Evolutionary conservation across 352 stramenopile species (phyloP), one percentile per base, ranked within the genome.

Genomic region (Globisporangium solare): DNA sequence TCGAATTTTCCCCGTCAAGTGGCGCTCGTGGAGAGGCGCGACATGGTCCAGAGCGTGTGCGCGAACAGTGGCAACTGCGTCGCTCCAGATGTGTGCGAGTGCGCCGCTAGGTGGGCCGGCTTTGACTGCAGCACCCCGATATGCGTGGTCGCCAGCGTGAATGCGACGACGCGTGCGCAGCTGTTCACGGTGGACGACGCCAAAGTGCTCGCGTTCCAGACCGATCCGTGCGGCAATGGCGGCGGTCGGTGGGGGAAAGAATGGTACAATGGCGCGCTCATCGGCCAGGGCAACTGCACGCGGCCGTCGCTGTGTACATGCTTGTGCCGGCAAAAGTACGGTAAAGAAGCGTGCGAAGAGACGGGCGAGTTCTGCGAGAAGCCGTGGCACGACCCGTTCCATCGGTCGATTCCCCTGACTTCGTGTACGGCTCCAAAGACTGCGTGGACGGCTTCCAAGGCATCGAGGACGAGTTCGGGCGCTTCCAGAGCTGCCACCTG

Each of bases 391-490:
- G 85, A 96, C 45, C 74, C 71, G 32, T 91, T 96, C 60, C 40
- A 71, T 21, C 78, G 86, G 17, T 63, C 67, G 20, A 87, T 95
- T 35, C 83, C 83, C 54, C 76, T 1, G 93, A 94, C 22, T 95
- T 86, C 69, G 72, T 97, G 42, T 98, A 98, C 66, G 94, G 96
- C 35, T 97, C 91, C 6, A 71, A 76, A 20, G 67, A 87, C 56
- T 99, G 96, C 57, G 78, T 79, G 6, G 89, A 94, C 54, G 96
- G 96, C 2, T 99, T 97, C 62, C 89, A 98, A 65, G 96, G 95
- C 5, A 70, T 96, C 37, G 79, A 96, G 43, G 89, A 98, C 58
- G 71, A 65, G 11, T 53, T 95, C 20, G 94, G 96, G 18, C 67
- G 83, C 21, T 98, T 98, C 59, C 61, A 80, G 22, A 97, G 79